These are phyloP conservation scores for Penicillium sp. DNA, from an alignment of 2,329 filamentous ascomycete species.

Conservation along the genomic window DNA sequence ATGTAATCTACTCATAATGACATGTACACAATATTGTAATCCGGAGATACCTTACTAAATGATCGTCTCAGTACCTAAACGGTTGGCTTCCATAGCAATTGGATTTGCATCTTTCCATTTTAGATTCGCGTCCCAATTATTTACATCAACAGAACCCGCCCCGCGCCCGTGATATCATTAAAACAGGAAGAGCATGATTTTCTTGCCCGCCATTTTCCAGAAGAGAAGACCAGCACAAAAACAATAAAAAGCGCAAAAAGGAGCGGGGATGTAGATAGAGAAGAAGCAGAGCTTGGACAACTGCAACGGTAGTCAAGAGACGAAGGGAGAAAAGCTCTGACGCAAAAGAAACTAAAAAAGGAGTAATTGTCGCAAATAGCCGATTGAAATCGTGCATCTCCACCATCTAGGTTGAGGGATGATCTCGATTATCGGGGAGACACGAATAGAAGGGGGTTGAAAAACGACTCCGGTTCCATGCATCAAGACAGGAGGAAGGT, in stretches of 20 bases:
- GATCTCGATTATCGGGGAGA: slow-evolving; percentile 17
- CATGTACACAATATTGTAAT: not conserved
- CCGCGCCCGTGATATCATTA: slow-evolving; percentile 39
- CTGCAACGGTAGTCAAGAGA: not conserved
- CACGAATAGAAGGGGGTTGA: slow-evolving; percentile 15
- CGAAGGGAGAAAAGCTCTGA: not conserved
- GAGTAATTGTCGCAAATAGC: slow-evolving; percentile 23
- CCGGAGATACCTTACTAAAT: not conserved
- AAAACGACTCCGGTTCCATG: slow-evolving; percentile 42
- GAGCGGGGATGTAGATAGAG: slow-evolving; percentile 14
- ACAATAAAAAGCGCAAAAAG: slow-evolving; percentile 16
- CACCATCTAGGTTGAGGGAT: slow-evolving; percentile 37
- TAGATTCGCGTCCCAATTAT: slow-evolving; percentile 32
- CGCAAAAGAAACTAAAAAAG: slow-evolving; percentile 24
- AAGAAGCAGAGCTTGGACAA: slow-evolving; percentile 7
- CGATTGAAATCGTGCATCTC: slow-evolving; percentile 19
- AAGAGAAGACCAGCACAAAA: slow-evolving; percentile 17
- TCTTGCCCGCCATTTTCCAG: slow-evolving; percentile 24
- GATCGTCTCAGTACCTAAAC: too few species aligned
- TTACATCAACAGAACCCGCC: slow-evolving; percentile 36
- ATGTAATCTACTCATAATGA: not conserved
- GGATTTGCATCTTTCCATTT: slow-evolving; percentile 13
- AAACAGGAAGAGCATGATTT: slow-evolving; percentile 32
- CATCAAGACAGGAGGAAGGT: slow-evolving; percentile 33
- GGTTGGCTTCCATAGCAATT: not conserved